phyloP scores from a whole-genome alignment of 345 rosid genomes.

The Linum trigynum region DNA sequence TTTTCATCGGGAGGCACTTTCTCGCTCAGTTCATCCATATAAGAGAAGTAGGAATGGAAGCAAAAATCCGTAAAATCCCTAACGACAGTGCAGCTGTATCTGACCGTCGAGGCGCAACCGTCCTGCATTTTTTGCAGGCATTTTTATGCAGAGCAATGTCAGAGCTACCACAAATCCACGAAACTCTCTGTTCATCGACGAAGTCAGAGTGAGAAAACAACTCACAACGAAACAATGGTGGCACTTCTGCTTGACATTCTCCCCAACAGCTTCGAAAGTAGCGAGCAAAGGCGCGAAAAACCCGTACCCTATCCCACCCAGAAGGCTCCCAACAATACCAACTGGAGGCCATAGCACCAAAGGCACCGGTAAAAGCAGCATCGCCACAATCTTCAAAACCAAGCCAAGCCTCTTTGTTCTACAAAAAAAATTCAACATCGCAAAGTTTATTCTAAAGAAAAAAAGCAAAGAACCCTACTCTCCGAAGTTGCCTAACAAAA shows the following conservation, averaged over 20 bases:
- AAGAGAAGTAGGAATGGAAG: constrained; percentile 82
- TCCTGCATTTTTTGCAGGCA: constrained; percentile 30
- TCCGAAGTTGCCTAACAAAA: background rate
- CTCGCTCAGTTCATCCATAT: constrained; percentile 74
- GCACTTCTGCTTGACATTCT: constrained; percentile 49
- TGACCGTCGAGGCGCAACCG: constrained; percentile 53
- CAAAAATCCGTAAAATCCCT: constrained; percentile 74
- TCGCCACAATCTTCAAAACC: constrained; percentile 49
- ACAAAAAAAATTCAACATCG: background rate
- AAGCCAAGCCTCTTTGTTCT: constrained; percentile 71
- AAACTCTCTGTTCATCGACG: background rate
- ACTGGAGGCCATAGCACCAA: constrained; percentile 57
- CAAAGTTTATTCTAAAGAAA: background rate
- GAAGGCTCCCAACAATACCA: constrained; percentile 55
- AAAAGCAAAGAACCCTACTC: no score
- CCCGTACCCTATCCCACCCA: constrained; percentile 73
- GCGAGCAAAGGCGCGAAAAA: constrained; percentile 59
- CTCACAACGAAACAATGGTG: constrained; percentile 64
- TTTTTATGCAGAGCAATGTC: background rate
- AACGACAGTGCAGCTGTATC: constrained; percentile 61
- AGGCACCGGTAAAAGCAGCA: constrained; percentile 53
- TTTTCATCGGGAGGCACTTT: constrained; percentile 38
- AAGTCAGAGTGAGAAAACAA: background rate
- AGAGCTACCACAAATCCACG: background rate
- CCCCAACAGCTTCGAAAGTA: constrained; percentile 71